Evolutionary conservation across 805 yeast genomes (phyloP), one percentile per base, ranked within the genome.

Genomic region (Suhomyces sp.): DNA sequence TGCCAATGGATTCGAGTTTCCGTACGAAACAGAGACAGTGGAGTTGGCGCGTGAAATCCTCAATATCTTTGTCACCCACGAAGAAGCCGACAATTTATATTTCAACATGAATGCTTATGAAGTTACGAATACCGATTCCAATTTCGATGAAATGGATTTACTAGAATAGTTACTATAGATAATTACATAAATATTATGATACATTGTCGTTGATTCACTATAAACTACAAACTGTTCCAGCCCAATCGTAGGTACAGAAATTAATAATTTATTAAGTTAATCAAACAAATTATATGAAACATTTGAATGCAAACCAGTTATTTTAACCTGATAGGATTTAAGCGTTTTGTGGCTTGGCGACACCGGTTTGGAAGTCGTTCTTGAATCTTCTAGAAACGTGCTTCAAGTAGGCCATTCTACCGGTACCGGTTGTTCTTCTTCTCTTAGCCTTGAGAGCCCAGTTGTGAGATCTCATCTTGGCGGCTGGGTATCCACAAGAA

Each of bases 371-470:
- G 97, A 94, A 94, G 78, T 91, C 96, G 87, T 93, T 93, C 89
- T 92, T 90, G 89, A 93, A 93, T 85, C 91, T 90, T 87, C 98
- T 92, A 69, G 94, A 81, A 70, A 94, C 96, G 81, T 86, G 87
- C 86, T 93, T 94, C 81, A 94, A 86, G 91, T 93, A 85, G 79
- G 92, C 84, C 96, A 90, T 90, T 84, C 99, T 96, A 82, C 99
- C 99, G 78, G 98, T 86, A 85, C 99, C 99, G 69, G 97, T 92
- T 68, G 99, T 94, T 80, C 88, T 88, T 90, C 99, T 91, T 90
- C 99, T 91, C 88, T 92, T 90, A 75, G 97, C 97, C 88, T 94
- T 94, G 67, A 81, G 81, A 79, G 96, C 97, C 99, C 99, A 94
- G 97, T 94, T 94, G 96, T 81, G 88, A 73, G 90, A 86, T 89